phyloP scores from a whole-genome alignment of 768 basidiomycete species.

The Pulveroboletus sp. region DNA sequence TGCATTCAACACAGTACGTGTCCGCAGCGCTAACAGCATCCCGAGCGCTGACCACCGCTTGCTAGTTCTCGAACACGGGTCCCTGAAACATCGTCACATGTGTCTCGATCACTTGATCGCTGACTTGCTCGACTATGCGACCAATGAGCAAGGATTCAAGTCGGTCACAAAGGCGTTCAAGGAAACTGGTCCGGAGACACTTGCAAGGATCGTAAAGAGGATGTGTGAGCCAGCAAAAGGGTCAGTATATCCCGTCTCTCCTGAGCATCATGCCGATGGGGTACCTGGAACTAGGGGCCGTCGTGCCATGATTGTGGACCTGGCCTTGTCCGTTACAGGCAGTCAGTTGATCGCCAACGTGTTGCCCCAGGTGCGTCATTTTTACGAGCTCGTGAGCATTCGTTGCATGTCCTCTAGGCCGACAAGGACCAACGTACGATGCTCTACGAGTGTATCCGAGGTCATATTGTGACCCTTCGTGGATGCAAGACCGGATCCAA shows the following conservation, averaged over 20 bases:
- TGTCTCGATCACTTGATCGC: slow-evolving; percentile 75
- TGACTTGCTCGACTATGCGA: slow-evolving; percentile 77
- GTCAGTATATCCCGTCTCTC: slow-evolving; percentile 34
- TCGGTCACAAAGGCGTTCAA: slow-evolving; percentile 85
- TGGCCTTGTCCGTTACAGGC: slow-evolving; percentile 79
- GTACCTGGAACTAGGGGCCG: slow-evolving; percentile 50
- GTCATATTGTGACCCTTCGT: slow-evolving; percentile 85
- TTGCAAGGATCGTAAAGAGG: slow-evolving; percentile 70
- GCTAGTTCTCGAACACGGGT: slow-evolving; percentile 82
- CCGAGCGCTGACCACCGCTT: slow-evolving; percentile 2
- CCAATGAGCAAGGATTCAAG: slow-evolving; percentile 85
- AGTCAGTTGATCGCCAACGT: slow-evolving; percentile 85
- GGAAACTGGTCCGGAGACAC: slow-evolving; percentile 75
- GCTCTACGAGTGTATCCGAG: slow-evolving; percentile 82
- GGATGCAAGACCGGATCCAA: slow-evolving; percentile 91
- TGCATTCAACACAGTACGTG: slow-evolving; percentile 80
- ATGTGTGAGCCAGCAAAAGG: slow-evolving; percentile 88
- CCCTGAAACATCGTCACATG: slow-evolving; percentile 68
- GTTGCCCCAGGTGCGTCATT: slow-evolving; percentile 60
- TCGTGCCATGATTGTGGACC: slow-evolving; percentile 82
- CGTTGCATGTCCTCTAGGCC: slow-evolving; percentile 44
- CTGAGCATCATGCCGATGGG: slow-evolving; percentile 2
- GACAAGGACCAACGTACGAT: slow-evolving; percentile 83
- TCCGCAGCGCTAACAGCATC: not conserved
- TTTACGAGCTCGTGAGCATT: not conserved